A percentile compares a stretch with the other conserved stretches of the same genome.
Conservation (phyloP, 257 asterid genomes). For the Capsicum pubescens region DNA sequence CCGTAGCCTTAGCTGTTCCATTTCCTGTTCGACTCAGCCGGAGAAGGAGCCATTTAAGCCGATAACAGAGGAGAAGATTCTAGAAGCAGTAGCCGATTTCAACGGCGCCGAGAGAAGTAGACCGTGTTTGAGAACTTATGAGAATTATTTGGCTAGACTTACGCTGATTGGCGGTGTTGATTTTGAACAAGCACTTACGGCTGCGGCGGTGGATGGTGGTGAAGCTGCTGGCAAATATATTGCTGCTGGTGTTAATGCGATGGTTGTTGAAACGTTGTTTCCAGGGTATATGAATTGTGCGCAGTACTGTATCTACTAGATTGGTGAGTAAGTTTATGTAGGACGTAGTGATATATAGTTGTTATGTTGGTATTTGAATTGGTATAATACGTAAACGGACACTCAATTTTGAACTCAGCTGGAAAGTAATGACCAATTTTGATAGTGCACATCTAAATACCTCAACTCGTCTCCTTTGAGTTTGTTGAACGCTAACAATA, state of each 20-base stretch:
- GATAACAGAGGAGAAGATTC: slow-evolving; percentile 57
- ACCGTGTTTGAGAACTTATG: slow-evolving; percentile 69
- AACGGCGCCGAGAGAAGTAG: slow-evolving; percentile 44
- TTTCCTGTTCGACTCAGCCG: slow-evolving; percentile 41
- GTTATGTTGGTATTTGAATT: too few relatives aligned
- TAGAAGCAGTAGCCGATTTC: slow-evolving; percentile 56
- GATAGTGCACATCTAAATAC: too few relatives aligned
- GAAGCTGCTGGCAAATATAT: slow-evolving; percentile 76
- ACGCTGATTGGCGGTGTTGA: slow-evolving; percentile 79
- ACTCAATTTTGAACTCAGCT: too few relatives aligned
- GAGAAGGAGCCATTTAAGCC: slow-evolving; percentile 43
- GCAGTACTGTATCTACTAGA: slow-evolving; percentile 69
- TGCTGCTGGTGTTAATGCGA: slow-evolving; percentile 53
- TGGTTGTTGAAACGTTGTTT: slow-evolving; percentile 85
- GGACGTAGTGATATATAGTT: too few relatives aligned
- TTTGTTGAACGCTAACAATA: too few relatives aligned
- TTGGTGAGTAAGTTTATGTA: neutral
- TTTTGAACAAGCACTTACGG: slow-evolving; percentile 79
- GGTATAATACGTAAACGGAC: too few relatives aligned
- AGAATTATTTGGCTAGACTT: slow-evolving; percentile 72
- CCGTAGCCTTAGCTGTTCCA: slow-evolving; percentile 29
- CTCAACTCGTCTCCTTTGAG: too few relatives aligned
- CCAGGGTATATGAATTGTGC: slow-evolving; percentile 63
- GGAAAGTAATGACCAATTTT: too few relatives aligned
- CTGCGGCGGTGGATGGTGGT: slow-evolving; percentile 96